A percentile compares a stretch with the other conserved stretches of the same genome.
Conservation (phyloP, 1,139 yeast species). For the Yamadazyma taylorii region DNA sequence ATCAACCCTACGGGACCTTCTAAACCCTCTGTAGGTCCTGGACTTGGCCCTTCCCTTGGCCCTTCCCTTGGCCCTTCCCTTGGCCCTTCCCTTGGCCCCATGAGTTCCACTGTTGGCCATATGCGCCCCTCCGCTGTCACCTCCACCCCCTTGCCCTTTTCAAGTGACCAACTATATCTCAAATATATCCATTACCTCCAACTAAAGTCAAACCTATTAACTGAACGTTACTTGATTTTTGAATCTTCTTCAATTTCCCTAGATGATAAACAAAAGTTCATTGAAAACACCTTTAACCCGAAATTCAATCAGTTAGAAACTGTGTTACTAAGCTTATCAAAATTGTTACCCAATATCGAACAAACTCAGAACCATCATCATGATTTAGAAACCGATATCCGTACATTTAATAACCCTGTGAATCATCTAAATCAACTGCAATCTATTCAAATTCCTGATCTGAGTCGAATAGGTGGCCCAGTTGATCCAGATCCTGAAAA, state of each 20-base stretch:
- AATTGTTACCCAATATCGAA: constrained; percentile 4
- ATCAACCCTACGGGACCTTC: no score
- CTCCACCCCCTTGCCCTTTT: no score
- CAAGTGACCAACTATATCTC: constrained; percentile 8
- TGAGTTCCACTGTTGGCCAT: no score
- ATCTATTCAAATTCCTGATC: constrained; percentile 5
- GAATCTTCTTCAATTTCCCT: constrained; percentile 39
- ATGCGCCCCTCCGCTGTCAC: no score
- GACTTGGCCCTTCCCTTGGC: no score
- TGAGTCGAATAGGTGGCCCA: constrained; percentile 2
- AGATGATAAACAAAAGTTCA: constrained; percentile 32
- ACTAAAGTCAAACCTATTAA: constrained; percentile 24
- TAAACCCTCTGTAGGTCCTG: no score
- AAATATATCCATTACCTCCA: constrained; percentile 15
- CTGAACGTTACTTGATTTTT: constrained; percentile 27
- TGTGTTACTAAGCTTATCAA: constrained; percentile 4
- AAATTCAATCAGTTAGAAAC: constrained; percentile 14
- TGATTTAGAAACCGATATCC: constrained; percentile 6
- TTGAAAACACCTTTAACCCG: constrained; percentile 22
- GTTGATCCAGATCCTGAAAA: background rate
- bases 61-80: no score
- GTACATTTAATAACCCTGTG: background rate
- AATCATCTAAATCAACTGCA: background rate
- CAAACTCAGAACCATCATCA: background rate
- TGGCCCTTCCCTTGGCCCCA: no score